Evolutionary conservation across 2,329 filamentous ascomycete species (phyloP).

Genomic region (Monilinia fructigena): DNA sequence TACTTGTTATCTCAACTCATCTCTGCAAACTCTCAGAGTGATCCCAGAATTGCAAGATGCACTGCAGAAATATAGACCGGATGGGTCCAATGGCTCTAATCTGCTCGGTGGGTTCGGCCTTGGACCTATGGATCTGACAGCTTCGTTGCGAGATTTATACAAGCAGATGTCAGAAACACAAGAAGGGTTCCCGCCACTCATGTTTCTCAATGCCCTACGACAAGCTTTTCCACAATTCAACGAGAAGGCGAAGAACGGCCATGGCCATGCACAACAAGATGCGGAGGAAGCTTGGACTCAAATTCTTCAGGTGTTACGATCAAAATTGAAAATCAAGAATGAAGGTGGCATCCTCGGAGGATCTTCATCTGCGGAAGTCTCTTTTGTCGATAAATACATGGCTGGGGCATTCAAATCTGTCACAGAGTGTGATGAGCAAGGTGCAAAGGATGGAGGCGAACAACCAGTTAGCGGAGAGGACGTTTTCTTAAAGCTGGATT

Average conservation of each 20-base stretch:
- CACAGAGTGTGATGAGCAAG: slow-evolving; percentile 80
- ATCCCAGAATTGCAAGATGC: slow-evolving; percentile 89
- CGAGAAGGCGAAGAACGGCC: slow-evolving; percentile 77
- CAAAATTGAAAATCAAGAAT: slow-evolving; percentile 69
- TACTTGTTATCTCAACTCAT: slow-evolving; percentile 98
- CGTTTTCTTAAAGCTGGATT: slow-evolving; percentile 87
- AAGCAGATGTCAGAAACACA: slow-evolving; percentile 88
- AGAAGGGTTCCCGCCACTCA: slow-evolving; percentile 76
- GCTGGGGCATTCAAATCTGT: slow-evolving; percentile 75
- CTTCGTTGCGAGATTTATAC: slow-evolving; percentile 78
- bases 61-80: slow-evolving; percentile 61
- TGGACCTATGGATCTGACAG: slow-evolving; percentile 63
- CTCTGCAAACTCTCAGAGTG: slow-evolving; percentile 82
- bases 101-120: slow-evolving; percentile 49
- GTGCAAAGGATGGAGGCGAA: slow-evolving; percentile 73
- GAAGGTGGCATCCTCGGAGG: slow-evolving; percentile 49
- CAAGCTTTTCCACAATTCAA: slow-evolving; percentile 87
- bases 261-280: slow-evolving; percentile 94
- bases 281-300: slow-evolving; percentile 98
- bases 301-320: slow-evolving; percentile 78
- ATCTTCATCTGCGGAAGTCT: slow-evolving; percentile 52
- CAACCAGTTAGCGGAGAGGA: slow-evolving; percentile 67
- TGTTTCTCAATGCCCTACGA: slow-evolving; percentile 79
- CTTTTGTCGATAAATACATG: slow-evolving; percentile 90
- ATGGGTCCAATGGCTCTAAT: slow-evolving; percentile 33